phyloP scores from a whole-genome alignment of 169 alveolate species.

The Besnoitia besnoiti region DNA sequence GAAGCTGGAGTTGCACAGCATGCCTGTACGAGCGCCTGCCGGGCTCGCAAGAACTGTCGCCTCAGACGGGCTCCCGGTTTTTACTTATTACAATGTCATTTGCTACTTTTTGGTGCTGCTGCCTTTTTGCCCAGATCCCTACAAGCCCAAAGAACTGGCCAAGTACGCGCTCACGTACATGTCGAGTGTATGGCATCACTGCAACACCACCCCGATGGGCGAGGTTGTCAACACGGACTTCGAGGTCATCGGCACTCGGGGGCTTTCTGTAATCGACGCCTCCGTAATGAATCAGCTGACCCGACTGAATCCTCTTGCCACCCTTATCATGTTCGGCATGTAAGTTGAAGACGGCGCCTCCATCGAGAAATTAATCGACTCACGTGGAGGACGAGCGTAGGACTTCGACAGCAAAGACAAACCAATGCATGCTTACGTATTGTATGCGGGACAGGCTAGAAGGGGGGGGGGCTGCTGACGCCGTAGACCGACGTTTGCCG shows the following conservation, averaged over 20 bases:
- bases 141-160: constrained; percentile 68
- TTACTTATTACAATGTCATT: too few species aligned
- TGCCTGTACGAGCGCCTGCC: too few species aligned
- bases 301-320: constrained; percentile 69
- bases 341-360: constrained; percentile 4
- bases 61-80: too few species aligned
- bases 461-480: too few species aligned
- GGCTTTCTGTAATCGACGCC: constrained; percentile 71
- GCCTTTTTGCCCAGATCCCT: constrained; percentile 46
- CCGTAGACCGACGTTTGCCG: too few species aligned
- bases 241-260: constrained; percentile 62
- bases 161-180: constrained; percentile 70
- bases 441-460: too few species aligned
- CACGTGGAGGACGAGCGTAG: too few species aligned
- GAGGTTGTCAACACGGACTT: constrained; percentile 69
- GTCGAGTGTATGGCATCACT: constrained; percentile 71
- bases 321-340: constrained; percentile 69
- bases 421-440: too few species aligned
- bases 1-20: too few species aligned
- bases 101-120: not conserved
- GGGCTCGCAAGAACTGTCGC: too few species aligned
- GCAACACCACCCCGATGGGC: constrained; percentile 71
- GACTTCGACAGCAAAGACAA: too few species aligned
- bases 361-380: too few species aligned
- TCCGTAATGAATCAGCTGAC: constrained; percentile 68